A percentile compares a stretch with the other conserved stretches of the same genome.
These are phyloP conservation scores for Durusdinium trenchii DNA, from an alignment of 73 alveolate genomes.

Conservation along the genomic window DNA sequence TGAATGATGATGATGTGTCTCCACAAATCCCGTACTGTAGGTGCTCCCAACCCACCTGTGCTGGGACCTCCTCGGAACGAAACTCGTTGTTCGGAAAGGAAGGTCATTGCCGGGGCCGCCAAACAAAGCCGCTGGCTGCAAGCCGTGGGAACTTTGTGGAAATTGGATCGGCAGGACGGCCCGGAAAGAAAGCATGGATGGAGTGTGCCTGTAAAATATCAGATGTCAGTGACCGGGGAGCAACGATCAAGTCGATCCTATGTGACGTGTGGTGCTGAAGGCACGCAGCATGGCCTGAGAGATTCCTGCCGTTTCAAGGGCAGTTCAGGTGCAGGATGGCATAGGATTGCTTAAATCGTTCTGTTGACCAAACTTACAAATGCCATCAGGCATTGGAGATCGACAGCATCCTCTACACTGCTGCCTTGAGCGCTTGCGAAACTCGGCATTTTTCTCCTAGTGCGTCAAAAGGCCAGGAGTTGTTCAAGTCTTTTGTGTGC, in stretches of 20 bases:
- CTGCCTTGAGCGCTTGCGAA: constrained; percentile 54
- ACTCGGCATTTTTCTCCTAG: neutral
- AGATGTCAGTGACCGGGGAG: too few relatives aligned
- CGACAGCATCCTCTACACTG: constrained; percentile 39
- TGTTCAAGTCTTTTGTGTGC: too few relatives aligned
- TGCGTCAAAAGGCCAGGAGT: too few relatives aligned
- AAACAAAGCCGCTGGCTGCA: constrained; percentile 2
- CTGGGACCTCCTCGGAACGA: neutral
- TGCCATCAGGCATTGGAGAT: neutral
- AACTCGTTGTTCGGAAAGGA: neutral
- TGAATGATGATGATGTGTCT: neutral
- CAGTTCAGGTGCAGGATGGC: too few relatives aligned
- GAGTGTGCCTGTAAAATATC: too few relatives aligned
- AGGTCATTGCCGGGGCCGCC: constrained; percentile 29
- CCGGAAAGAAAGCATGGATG: too few relatives aligned
- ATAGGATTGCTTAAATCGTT: too few relatives aligned
- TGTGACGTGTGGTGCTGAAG: too few relatives aligned
- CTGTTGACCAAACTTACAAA: neutral
- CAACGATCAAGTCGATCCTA: too few relatives aligned
- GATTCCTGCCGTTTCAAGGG: neutral
- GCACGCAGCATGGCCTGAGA: too few relatives aligned
- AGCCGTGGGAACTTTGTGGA: constrained; percentile 21
- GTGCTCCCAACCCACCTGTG: neutral
- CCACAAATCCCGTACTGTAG: too few relatives aligned
- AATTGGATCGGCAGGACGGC: constrained; percentile 23